phyloP scores from a whole-genome alignment of 1,139 yeast species.

The Suhomyces bribrorum region DNA sequence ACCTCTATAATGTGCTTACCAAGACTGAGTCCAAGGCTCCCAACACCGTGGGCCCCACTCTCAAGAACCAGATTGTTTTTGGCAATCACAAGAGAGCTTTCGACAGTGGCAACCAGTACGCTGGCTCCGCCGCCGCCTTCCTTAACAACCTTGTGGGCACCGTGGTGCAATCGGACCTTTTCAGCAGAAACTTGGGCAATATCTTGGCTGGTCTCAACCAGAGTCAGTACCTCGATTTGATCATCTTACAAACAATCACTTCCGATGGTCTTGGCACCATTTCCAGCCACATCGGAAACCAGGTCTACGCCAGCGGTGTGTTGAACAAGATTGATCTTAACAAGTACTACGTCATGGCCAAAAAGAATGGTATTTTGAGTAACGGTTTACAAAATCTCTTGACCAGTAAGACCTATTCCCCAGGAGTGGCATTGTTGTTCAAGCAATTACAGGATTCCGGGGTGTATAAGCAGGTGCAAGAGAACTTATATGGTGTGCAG shows the following conservation, averaged over 20 bases:
- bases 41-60: slow-evolving; percentile 4
- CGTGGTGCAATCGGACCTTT: slow-evolving; percentile 28
- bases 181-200: slow-evolving; percentile 25
- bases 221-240: slow-evolving; percentile 33
- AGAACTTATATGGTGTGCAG: slow-evolving; percentile 34
- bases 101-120: slow-evolving; percentile 18
- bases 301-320: slow-evolving; percentile 37
- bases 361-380: slow-evolving; percentile 26
- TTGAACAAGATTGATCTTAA: slow-evolving; percentile 33
- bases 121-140: slow-evolving; percentile 39
- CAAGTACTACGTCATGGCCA: slow-evolving; percentile 24
- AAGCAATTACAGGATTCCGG: slow-evolving; percentile 38
- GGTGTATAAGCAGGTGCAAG: slow-evolving; percentile 32
- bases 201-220: slow-evolving; percentile 35
- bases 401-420: slow-evolving; percentile 33
- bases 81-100: slow-evolving; percentile 13
- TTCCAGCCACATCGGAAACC: slow-evolving; percentile 24
- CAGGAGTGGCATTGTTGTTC: slow-evolving; percentile 36
- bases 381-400: slow-evolving; percentile 28
- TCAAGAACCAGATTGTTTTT: slow-evolving; percentile 15
- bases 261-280: slow-evolving; percentile 30
- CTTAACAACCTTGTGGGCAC: slow-evolving; percentile 34
- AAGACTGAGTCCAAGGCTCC: slow-evolving; percentile 27
- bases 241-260: slow-evolving; percentile 28
- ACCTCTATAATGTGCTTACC: slow-evolving; percentile 29